Percentiles rank a stretch among this genome's conserved stretches.
phyloP scores from a whole-genome alignment of 1,284 basidiomycete species.

The Taiwanofungus camphoratus region DNA sequence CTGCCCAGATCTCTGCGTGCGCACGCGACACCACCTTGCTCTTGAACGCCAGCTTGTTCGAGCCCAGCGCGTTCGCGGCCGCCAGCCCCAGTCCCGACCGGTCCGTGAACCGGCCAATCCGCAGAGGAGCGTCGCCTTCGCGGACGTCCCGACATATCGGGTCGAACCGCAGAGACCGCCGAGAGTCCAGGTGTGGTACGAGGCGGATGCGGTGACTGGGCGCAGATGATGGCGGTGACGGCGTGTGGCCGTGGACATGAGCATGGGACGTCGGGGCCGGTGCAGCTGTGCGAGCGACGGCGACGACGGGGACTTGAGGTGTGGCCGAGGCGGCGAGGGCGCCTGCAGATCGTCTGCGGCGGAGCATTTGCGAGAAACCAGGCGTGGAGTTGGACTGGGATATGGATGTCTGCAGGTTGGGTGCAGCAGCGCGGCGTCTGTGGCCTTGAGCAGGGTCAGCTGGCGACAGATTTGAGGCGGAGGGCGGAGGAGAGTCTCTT shows the following conservation, averaged over 20 bases:
- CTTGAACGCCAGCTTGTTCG: constrained; percentile 90
- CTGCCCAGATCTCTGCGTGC: constrained; percentile 93
- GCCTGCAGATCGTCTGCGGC: constrained; percentile 32
- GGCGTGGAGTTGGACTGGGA: constrained; percentile 25
- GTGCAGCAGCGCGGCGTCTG: constrained; percentile 27
- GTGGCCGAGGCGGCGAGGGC: constrained; percentile 27
- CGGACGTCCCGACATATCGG: constrained; percentile 83
- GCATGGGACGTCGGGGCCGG: constrained; percentile 16
- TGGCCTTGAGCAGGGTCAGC: constrained; percentile 21
- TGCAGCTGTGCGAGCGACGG: constrained; percentile 22
- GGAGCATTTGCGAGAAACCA: constrained; percentile 31
- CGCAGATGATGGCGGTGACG: constrained; percentile 8
- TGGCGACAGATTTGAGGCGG: constrained; percentile 15
- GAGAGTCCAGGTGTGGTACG: constrained; percentile 90
- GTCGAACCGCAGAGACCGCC: constrained; percentile 88
- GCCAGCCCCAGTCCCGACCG: constrained; percentile 63
- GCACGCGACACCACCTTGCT: constrained; percentile 93
- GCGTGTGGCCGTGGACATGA: constrained; percentile 13
- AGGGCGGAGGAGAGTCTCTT: constrained; percentile 27
- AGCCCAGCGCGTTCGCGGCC: constrained; percentile 64
- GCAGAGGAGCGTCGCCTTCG: constrained; percentile 64
- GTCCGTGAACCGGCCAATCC: constrained; percentile 92
- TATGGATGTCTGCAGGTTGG: constrained; percentile 25
- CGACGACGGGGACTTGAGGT: constrained; percentile 24
- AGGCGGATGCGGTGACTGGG: constrained; percentile 66